A percentile compares a stretch with the other conserved stretches of the same genome.
phyloP scores from a whole-genome alignment of 495 filamentous ascomycete species.

The Hypoxylon perforatum region DNA sequence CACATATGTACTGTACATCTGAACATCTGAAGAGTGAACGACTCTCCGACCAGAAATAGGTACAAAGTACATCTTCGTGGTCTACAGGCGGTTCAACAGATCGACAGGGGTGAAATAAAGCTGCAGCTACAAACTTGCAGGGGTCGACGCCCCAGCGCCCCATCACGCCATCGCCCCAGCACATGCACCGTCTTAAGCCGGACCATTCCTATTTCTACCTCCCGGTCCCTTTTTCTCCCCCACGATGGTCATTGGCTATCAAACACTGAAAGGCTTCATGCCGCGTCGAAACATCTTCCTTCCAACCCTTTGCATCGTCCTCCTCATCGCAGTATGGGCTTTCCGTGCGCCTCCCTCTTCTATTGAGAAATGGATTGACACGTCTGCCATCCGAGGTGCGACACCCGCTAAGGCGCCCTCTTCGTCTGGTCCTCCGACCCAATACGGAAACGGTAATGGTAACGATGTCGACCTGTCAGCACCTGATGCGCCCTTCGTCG shows the following conservation, averaged over 20 bases:
- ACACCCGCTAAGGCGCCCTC: conserved; percentile 16
- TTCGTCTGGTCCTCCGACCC: conserved; percentile 13
- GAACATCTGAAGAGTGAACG: too few relatives aligned
- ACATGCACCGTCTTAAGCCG: not conserved
- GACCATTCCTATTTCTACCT: conserved; percentile 42
- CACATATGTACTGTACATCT: too few relatives aligned
- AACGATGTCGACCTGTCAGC: conserved; percentile 43
- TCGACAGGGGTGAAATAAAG: conserved; percentile 2
- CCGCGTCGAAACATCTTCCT: conserved; percentile 45
- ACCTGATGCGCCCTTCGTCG: conserved; percentile 57
- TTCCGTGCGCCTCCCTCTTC: conserved; percentile 32
- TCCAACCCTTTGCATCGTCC: conserved; percentile 45
- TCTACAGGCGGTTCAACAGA: too few relatives aligned
- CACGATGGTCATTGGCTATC: conserved; percentile 45
- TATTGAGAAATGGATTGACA: conserved; percentile 40
- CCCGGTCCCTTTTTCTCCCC: conserved; percentile 12
- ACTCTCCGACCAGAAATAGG: too few relatives aligned
- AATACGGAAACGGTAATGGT: not conserved
- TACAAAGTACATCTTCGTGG: too few relatives aligned
- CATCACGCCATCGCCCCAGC: not conserved
- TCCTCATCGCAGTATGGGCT: conserved; percentile 44
- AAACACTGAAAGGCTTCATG: conserved; percentile 47
- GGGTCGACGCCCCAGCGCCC: too few relatives aligned
- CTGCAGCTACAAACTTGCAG: conserved; percentile 12
- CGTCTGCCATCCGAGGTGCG: conserved; percentile 22